Evolutionary conservation across 768 basidiomycete genomes (phyloP).

Genomic region (Pseudohyphozyma bogoriensis): DNA sequence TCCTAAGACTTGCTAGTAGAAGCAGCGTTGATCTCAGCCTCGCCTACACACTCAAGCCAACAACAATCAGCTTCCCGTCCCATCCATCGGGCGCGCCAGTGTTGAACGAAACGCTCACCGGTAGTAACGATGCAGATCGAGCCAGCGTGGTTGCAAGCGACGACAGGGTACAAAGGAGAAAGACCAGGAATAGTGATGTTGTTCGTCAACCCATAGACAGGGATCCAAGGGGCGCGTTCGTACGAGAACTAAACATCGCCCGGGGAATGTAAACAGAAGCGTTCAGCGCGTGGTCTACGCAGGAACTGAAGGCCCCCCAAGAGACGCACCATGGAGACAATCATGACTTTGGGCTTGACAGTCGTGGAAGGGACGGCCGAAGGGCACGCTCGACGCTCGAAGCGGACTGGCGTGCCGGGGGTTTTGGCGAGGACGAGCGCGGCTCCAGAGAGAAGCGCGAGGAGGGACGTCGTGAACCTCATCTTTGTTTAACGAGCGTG

Average conservation of each 20-base stretch:
- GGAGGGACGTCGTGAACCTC: background rate
- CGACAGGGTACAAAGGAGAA: slow-evolving; percentile 41
- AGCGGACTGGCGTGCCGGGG: background rate
- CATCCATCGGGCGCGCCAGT: too few species aligned
- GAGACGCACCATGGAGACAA: slow-evolving; percentile 29
- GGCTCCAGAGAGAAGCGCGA: background rate
- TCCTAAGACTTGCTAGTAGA: too few species aligned
- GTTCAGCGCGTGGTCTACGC: background rate
- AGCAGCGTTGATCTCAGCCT: slow-evolving; percentile 45
- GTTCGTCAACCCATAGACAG: slow-evolving; percentile 17
- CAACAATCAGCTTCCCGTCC: too few species aligned
- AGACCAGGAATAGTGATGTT: slow-evolving; percentile 40
- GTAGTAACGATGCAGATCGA: slow-evolving; percentile 40
- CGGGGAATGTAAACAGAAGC: background rate
- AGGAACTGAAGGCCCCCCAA: background rate
- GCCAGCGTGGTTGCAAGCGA: slow-evolving; percentile 39
- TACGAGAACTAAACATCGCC: slow-evolving; percentile 25
- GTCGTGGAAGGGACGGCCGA: background rate
- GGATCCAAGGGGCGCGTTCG: slow-evolving; percentile 35
- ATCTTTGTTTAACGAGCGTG: too few species aligned
- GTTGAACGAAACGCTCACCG: too few species aligned
- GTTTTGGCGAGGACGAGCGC: background rate
- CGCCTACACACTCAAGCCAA: too few species aligned
- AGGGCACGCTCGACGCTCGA: background rate
- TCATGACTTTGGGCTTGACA: slow-evolving; percentile 31